These are phyloP conservation scores for Alternaria ventricosa DNA, from an alignment of 2,329 filamentous ascomycete species.

Conservation along the genomic window DNA sequence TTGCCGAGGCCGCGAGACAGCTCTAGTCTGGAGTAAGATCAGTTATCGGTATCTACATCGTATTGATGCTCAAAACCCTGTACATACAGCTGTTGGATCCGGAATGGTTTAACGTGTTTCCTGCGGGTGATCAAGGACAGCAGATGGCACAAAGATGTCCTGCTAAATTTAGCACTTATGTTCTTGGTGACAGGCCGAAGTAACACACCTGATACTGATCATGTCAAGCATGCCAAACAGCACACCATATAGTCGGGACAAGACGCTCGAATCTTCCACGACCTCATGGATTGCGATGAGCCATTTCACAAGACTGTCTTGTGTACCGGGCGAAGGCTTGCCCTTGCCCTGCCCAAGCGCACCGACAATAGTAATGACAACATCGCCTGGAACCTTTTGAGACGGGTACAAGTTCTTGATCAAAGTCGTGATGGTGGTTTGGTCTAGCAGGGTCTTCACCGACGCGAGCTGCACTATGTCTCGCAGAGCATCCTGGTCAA, in stretches of 20 bases:
- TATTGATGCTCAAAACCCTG: neutral
- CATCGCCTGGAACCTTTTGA: constrained; percentile 64
- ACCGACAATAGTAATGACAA: constrained; percentile 71
- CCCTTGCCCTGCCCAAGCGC: constrained; percentile 77
- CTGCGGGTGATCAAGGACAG: constrained; percentile 79
- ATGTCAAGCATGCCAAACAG: constrained; percentile 85
- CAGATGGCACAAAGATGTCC: constrained; percentile 71
- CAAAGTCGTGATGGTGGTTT: constrained; percentile 72
- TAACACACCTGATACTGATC: constrained; percentile 69
- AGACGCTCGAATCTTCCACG: constrained; percentile 66
- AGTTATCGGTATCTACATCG: constrained; percentile 17
- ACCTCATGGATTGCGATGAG: constrained; percentile 77
- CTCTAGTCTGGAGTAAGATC: constrained; percentile 51
- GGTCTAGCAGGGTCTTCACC: constrained; percentile 73
- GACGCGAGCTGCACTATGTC: constrained; percentile 72
- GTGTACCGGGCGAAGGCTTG: constrained; percentile 74
- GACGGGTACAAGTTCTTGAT: constrained; percentile 78
- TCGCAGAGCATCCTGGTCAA: constrained; percentile 66
- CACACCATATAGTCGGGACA: constrained; percentile 75
- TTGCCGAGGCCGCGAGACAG: constrained; percentile 60
- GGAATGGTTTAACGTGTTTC: constrained; percentile 82
- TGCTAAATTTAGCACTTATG: constrained; percentile 36
- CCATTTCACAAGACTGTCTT: constrained; percentile 78
- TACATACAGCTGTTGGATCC: constrained; percentile 72
- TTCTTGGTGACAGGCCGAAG: constrained; percentile 4